These are phyloP conservation scores for Zygoascus hellenicus DNA, from an alignment of 1,139 yeast genomes.

Conservation along the genomic window DNA sequence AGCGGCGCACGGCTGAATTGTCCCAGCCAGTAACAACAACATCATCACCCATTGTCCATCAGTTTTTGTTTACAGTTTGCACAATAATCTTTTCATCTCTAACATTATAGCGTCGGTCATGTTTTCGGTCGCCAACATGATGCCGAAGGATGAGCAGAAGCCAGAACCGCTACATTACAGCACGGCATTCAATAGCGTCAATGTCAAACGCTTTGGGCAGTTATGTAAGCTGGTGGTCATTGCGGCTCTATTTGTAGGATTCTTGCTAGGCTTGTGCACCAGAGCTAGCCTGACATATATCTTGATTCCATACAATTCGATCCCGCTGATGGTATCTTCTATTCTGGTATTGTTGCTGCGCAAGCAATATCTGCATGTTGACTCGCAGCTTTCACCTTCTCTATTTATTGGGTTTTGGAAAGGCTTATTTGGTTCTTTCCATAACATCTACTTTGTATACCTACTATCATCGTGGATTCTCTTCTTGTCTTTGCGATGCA, in stretches of 20 bases:
- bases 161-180: slow-evolving; percentile 25
- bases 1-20: neutral
- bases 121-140: slow-evolving; percentile 7
- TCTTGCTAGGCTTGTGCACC: slow-evolving; percentile 18
- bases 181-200: slow-evolving; percentile 23
- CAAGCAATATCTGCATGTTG: slow-evolving; percentile 24
- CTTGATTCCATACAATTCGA: slow-evolving; percentile 25
- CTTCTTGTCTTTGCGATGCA: slow-evolving; percentile 3
- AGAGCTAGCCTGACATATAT: slow-evolving; percentile 16
- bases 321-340: slow-evolving; percentile 21
- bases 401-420: slow-evolving; percentile 8
- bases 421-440: slow-evolving; percentile 4
- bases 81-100: neutral
- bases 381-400: slow-evolving; percentile 4
- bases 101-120: neutral
- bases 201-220: slow-evolving; percentile 29
- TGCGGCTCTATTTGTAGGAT: slow-evolving; percentile 19
- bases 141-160: neutral
- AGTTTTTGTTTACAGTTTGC: neutral
- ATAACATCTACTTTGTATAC: slow-evolving; percentile 5
- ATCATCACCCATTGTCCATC: neutral
- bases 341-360: slow-evolving; percentile 28
- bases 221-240: slow-evolving; percentile 24
- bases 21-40: too few species aligned
- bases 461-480: slow-evolving; percentile 6